phyloP scores from a whole-genome alignment of 1,284 basidiomycete genomes.

The Meira miltonrushii region DNA sequence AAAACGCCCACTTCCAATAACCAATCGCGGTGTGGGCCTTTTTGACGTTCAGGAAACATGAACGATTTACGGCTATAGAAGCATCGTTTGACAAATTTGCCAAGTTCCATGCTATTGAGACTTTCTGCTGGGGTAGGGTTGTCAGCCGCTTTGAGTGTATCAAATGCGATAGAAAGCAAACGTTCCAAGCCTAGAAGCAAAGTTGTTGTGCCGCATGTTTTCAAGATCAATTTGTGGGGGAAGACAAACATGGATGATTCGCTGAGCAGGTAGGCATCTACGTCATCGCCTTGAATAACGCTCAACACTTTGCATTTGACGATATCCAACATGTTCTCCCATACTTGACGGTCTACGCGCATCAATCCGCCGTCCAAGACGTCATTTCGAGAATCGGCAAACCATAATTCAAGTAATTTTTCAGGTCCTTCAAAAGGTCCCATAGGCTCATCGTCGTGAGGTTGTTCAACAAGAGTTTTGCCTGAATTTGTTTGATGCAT shows the following conservation, averaged over 20 bases:
- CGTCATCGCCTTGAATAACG: slow-evolving; percentile 75
- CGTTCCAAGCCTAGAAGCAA: slow-evolving; percentile 72
- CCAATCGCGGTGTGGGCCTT: slow-evolving; percentile 92
- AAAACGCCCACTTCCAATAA: slow-evolving; percentile 84
- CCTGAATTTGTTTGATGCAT: background rate
- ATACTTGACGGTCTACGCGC: slow-evolving; percentile 68
- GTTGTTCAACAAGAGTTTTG: background rate
- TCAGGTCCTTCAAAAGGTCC: slow-evolving; percentile 63
- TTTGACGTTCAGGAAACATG: slow-evolving; percentile 97
- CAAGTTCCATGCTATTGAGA: slow-evolving; percentile 20
- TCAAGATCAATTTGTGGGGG: slow-evolving; percentile 91
- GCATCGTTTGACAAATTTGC: slow-evolving; percentile 37
- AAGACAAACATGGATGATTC: slow-evolving; percentile 97
- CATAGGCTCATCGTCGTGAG: slow-evolving; percentile 13
- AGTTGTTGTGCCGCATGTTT: slow-evolving; percentile 97
- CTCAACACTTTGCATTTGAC: slow-evolving; percentile 96
- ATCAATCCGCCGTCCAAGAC: slow-evolving; percentile 62
- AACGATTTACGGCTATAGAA: slow-evolving; percentile 99
- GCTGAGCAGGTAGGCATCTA: slow-evolving; percentile 93
- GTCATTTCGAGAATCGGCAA: slow-evolving; percentile 52
- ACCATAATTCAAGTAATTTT: slow-evolving; percentile 98
- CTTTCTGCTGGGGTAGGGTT: slow-evolving; percentile 11
- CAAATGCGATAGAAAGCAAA: slow-evolving; percentile 67
- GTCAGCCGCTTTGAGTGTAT: slow-evolving; percentile 57
- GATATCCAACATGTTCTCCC: slow-evolving; percentile 96